Base-by-base conservation (phyloP, 75 land plant genomes). In the Ceratopteris richardii region DNA sequence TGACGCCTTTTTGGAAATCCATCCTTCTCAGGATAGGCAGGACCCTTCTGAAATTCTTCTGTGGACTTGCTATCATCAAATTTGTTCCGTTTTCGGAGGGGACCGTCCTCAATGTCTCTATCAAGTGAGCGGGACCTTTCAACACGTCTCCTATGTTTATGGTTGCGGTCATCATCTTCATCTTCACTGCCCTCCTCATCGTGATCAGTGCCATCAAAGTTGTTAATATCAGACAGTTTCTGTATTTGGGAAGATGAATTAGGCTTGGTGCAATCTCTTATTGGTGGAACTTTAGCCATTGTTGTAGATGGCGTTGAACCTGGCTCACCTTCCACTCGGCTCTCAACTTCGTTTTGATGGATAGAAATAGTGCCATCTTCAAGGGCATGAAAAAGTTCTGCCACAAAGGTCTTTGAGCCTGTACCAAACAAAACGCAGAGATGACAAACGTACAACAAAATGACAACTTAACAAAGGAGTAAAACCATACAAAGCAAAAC, bases 91-190 rank as follows among this genome's bases (percentile, higher is more conserved):
- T 81, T 87, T 58, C 71, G 67, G 25, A 51, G 60, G 14, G 83
- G 69, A 43, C 77, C 72, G 3, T 68, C 73, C 5, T 51, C 52
- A 19, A 47, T 33, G 74, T 82, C 84, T 42, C 69, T 61, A 40
- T 77, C 86, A 30, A 60, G 66, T 57, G 86, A 88, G 3, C 71
- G 70, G 54, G 98, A 81, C 31, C 72, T 75, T 2, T 81, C 61
- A 11, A 83, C 90, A 57, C 88, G 71, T 54, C 85, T 83, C 40
- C 87, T 80, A 58, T 94, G 98, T 80, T 94, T 94, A 57, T 94
- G 96, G 43, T 94, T 94, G 29, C 98, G 86, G 62, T 94, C 98
- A 68, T 89, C 95, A 69, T 88, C 93, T 44, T 87, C 88, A 57
- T 85, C 94, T 54, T 83, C 89, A 74, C 81, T 83, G 23, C 77